Evolutionary conservation across 2,329 filamentous ascomycete species (phyloP), one percentile per base, ranked within the genome.

Genomic region (Chrysoporthe puriensis): DNA sequence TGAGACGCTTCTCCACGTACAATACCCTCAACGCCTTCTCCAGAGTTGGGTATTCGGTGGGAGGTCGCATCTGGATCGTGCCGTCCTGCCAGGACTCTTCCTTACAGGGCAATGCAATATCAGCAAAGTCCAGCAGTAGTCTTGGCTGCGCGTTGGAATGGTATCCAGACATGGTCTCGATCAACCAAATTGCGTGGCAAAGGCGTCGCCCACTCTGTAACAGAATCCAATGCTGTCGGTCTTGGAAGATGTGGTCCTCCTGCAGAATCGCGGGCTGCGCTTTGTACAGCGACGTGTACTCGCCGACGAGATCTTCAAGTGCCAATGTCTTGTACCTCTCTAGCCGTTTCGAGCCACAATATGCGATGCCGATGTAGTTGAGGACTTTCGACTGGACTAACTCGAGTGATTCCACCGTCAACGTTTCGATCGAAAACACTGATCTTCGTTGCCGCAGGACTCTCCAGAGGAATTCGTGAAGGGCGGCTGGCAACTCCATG

Each of bases 381-480:
- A 67, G 62, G 2, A 67, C 3, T 42, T 67, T 67, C 36, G 66
- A 44, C 56, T 67, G 66, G 14, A 57, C 56, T 2, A 67, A 14
- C 4, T 40, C 40, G 13, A 67, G 54, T 3, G 56, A 56, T 3
- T 57, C 48, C 9, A 21, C 6, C 2, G 66, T 65, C 46, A 65
- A 8, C 8, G 14, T 13, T 26, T 46, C 48, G 14, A 5, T 42
- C 4, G 62, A 26, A 32, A 61, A 64, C 1, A 62, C n/a, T 6
- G 56, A n/a, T 6, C 54, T 46, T 42, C n/a, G 40, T 26, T 46
- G 56, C 34, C 57, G 62, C 56, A 67, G 61, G 56, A 67, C 40
- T n/a, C 66, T 43, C 48, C 66, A 34, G 9, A 67, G 66, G 14
- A 67, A 67, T 46, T 67, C 66, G 21, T 67, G 66, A 11, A 67